A percentile compares a stretch with the other conserved stretches of the same genome.
Conservation (phyloP, 1,284 basidiomycete species). For the Puccinia brachypodii region DNA sequence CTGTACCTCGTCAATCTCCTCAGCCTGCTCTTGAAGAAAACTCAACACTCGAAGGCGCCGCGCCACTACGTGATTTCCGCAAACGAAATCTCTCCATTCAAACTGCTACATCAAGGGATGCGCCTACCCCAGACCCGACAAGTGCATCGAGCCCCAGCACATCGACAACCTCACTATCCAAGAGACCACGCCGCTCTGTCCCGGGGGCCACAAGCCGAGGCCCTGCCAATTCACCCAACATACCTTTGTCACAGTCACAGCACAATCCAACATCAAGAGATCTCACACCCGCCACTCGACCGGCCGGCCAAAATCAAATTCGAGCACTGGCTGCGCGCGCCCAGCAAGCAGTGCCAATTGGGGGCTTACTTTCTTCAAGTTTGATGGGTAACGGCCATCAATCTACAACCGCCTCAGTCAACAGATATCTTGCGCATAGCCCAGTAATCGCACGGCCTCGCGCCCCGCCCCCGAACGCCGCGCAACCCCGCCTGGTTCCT, state of each 20-base stretch:
- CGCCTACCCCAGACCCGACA: neutral
- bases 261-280: neutral
- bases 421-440: neutral
- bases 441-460: neutral
- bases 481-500: neutral
- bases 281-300: neutral
- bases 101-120: neutral
- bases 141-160: neutral
- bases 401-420: neutral
- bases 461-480: neutral
- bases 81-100: slow-evolving; percentile 2
- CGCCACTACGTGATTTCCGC: neutral
- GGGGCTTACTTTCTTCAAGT: neutral
- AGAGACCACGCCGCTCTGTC: slow-evolving; percentile 19
- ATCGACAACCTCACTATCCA: neutral
- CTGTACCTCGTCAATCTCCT: slow-evolving; percentile 21
- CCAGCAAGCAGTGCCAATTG: neutral
- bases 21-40: neutral
- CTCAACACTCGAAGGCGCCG: neutral
- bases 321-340: slow-evolving; percentile 3
- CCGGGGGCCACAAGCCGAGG: neutral
- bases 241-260: neutral
- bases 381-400: neutral
- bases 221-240: neutral
- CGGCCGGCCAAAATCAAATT: neutral